These are phyloP conservation scores for Colletotrichum siamense DNA, from an alignment of 2,329 filamentous ascomycete species.

Conservation along the genomic window DNA sequence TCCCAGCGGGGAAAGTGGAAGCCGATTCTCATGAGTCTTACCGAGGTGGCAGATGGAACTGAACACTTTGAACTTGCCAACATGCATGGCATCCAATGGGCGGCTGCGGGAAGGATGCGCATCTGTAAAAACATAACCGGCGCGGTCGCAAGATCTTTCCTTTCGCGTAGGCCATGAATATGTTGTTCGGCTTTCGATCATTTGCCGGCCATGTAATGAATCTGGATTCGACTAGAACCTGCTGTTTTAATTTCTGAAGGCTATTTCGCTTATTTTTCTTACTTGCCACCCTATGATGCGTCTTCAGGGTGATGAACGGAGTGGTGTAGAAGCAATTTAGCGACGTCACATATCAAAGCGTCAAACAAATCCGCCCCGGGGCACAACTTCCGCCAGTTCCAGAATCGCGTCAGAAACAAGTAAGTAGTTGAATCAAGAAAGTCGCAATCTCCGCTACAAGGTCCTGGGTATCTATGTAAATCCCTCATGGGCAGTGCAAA, in stretches of 20 bases:
- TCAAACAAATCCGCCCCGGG: background rate
- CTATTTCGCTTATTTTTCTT: background rate
- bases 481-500: background rate
- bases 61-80: background rate
- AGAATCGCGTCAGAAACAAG: background rate
- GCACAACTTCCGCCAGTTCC: background rate
- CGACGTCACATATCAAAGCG: background rate
- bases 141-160: background rate
- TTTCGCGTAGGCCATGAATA: background rate
- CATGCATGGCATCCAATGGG: background rate
- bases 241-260: background rate
- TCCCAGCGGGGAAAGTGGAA: background rate
- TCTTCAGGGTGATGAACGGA: background rate
- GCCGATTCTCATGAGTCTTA: background rate
- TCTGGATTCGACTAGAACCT: background rate
- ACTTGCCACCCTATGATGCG: background rate
- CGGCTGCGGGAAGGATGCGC: background rate
- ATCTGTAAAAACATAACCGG: accelerated
- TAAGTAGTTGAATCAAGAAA: background rate
- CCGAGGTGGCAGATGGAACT: background rate
- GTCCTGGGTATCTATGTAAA: background rate
- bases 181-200: background rate
- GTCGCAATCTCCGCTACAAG: background rate
- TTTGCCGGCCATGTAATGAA: background rate
- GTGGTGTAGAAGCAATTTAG: background rate